These are phyloP conservation scores for Cochlearia excelsa DNA, from an alignment of 345 rosid genomes.

Conservation along the genomic window DNA sequence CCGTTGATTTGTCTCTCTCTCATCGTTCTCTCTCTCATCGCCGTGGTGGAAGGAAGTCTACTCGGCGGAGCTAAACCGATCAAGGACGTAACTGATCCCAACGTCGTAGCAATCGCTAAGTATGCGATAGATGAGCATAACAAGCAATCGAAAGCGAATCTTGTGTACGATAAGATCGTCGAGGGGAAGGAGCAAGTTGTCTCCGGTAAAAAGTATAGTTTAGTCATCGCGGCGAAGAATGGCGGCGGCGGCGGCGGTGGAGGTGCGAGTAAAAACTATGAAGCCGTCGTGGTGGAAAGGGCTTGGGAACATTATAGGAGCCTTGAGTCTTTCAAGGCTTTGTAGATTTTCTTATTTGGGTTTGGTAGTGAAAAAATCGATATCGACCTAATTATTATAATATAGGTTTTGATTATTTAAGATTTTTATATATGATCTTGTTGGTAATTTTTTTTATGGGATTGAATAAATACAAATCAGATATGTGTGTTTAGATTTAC, in stretches of 20 bases:
- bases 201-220: constrained; percentile 45
- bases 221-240: constrained; percentile 33
- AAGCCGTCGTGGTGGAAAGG: too few species aligned
- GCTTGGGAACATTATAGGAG: neutral
- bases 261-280: neutral
- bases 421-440: too few species aligned
- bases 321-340: neutral
- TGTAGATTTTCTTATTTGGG: neutral
- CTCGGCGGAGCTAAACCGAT: constrained; percentile 48
- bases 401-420: constrained; percentile 2
- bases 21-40: constrained; percentile 17
- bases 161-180: constrained; percentile 32
- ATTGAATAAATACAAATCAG: too few species aligned
- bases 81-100: constrained; percentile 35
- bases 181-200: constrained; percentile 50
- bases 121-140: constrained; percentile 37
- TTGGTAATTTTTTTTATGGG: too few species aligned
- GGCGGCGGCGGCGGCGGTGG: too few species aligned
- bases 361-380: neutral
- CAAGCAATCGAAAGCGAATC: constrained; percentile 20
- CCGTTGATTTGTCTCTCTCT: constrained; percentile 21
- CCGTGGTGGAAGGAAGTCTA: constrained; percentile 8
- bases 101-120: constrained; percentile 43
- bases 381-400: neutral
- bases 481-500: too few species aligned